Conservation (phyloP, 257 asterid species). For the Primulina huaijiensis region DNA sequence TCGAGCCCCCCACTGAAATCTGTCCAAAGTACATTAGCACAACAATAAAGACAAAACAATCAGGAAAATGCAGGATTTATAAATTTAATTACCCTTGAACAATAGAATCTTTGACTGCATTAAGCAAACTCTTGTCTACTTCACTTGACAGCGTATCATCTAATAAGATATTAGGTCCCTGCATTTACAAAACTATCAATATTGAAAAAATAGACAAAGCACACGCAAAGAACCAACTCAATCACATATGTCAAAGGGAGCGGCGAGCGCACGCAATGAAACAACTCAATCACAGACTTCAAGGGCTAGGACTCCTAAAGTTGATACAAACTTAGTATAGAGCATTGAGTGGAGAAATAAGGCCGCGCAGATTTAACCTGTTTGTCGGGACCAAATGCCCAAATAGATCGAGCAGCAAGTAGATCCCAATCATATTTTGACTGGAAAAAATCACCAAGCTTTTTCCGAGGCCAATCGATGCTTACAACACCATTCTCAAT, state of each 20-base stretch:
- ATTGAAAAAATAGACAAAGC: conserved; percentile 1
- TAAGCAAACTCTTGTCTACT: conserved; percentile 86
- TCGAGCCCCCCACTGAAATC: conserved; percentile 99
- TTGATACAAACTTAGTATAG: conserved; percentile 7
- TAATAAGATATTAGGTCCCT: conserved; percentile 95
- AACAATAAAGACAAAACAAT: conserved; percentile 11
- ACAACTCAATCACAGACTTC: conserved; percentile 19
- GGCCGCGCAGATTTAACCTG: conserved; percentile 48
- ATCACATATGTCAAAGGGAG: conserved; percentile 8
- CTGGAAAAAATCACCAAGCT: conserved; percentile 90
- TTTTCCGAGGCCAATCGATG: conserved; percentile 89
- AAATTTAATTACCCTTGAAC: conserved; percentile 80
- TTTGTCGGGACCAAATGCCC: conserved; percentile 99
- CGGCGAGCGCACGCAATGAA: not conserved
- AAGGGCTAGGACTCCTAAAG: not conserved
- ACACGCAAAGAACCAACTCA: conserved; percentile 2
- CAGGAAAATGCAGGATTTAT: conserved; percentile 7
- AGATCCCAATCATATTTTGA: conserved; percentile 96
- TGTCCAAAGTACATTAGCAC: conserved; percentile 29
- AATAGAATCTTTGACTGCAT: conserved; percentile 84
- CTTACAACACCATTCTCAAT: conserved; percentile 87
- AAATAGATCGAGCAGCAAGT: conserved; percentile 95
- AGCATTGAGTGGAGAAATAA: not conserved
- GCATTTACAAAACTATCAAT: conserved; percentile 20
- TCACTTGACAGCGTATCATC: conserved; percentile 96